phyloP scores from a whole-genome alignment of 1,139 yeast species.

The Saccharomyces hybrid region DNA sequence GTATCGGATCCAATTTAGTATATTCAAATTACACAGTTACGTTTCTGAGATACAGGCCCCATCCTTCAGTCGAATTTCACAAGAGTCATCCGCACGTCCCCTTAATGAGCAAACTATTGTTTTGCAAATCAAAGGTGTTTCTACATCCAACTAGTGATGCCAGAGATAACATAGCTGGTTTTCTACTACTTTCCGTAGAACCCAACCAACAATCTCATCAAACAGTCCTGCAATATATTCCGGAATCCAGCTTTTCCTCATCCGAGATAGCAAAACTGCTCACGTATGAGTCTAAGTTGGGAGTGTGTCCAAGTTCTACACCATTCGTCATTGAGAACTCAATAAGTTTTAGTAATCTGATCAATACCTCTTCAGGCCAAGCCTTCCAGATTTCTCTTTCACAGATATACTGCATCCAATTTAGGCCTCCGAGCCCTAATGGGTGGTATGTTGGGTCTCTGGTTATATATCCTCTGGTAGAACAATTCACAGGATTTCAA shows the following conservation, averaged over 20 bases:
- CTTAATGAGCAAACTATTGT: constrained; percentile 10
- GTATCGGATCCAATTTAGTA: background rate
- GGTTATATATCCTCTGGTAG: constrained; percentile 51
- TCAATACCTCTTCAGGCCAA: constrained; percentile 14
- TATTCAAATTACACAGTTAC: background rate
- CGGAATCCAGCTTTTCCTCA: constrained; percentile 46
- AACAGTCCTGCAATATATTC: constrained; percentile 63
- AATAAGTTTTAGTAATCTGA: constrained; percentile 12
- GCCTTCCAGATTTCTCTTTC: constrained; percentile 20
- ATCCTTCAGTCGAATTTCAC: background rate
- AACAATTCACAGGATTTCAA: background rate
- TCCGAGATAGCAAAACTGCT: constrained; percentile 15
- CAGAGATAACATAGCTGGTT: constrained; percentile 73
- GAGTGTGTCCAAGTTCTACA: background rate
- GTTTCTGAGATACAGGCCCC: background rate
- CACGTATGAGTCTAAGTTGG: constrained; percentile 16
- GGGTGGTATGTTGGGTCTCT: constrained; percentile 94
- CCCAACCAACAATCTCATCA: constrained; percentile 47
- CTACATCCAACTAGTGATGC: constrained; percentile 73
- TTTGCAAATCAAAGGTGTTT: constrained; percentile 61
- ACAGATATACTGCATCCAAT: constrained; percentile 64
- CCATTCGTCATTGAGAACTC: background rate
- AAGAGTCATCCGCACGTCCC: background rate
- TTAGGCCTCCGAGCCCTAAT: constrained; percentile 62
- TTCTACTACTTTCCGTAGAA: constrained; percentile 49